These are phyloP conservation scores for Calendula officinalis DNA, from an alignment of 129 eudicot genomes.

Conservation along the genomic window DNA sequence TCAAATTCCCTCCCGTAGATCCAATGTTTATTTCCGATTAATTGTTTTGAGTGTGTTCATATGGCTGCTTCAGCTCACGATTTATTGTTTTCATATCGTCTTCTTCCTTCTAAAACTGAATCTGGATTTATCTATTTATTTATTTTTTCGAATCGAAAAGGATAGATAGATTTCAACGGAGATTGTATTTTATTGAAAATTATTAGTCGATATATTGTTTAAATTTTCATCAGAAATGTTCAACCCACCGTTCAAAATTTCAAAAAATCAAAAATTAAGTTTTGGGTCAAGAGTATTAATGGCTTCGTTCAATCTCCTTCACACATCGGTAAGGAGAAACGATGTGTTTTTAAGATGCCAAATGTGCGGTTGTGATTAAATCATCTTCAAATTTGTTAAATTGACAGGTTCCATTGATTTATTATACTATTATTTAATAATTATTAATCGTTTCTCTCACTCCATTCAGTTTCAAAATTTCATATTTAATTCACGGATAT, in stretches of 20 bases:
- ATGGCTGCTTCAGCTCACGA: no score
- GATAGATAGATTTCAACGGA: not conserved
- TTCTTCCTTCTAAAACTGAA: not conserved
- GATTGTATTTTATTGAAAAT: not conserved
- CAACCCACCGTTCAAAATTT: not conserved
- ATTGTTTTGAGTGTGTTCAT: no score
- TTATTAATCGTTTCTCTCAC: constrained; percentile 21
- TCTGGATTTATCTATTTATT: not conserved
- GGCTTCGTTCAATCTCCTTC: not conserved
- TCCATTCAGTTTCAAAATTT: constrained; percentile 26
- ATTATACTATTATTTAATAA: not conserved
- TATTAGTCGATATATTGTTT: not conserved
- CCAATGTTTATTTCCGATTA: no score
- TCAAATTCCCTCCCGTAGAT: no score
- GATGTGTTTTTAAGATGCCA: constrained; percentile 19
- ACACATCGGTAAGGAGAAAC: constrained; percentile 5
- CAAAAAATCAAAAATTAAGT: not conserved
- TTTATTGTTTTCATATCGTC: not conserved
- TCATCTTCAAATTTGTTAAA: constrained; percentile 7
- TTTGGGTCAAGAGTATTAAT: constrained; percentile 15
- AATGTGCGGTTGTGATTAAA: constrained; percentile 34
- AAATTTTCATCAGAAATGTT: no score
- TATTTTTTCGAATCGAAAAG: not conserved
- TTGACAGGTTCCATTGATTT: constrained; percentile 18
- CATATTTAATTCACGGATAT: not conserved